phyloP scores from a whole-genome alignment of 2,329 filamentous ascomycete species.

The Aspergillus sp. region DNA sequence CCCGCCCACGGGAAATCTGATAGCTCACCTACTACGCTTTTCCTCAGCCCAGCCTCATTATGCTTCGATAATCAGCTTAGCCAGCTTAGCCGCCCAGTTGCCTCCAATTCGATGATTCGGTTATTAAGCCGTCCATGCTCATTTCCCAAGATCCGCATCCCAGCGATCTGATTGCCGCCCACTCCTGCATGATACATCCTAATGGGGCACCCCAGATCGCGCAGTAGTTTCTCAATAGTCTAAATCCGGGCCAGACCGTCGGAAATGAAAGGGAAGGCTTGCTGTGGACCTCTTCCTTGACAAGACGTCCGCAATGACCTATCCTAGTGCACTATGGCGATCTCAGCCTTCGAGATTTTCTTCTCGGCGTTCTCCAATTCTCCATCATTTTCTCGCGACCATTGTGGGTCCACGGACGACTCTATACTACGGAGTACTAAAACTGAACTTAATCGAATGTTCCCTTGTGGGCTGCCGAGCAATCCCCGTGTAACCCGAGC shows the following conservation, averaged over 20 bases:
- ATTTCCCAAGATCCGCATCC: background rate
- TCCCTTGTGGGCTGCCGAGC: no score
- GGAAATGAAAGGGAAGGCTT: background rate
- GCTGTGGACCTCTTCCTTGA: background rate
- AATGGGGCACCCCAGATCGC: background rate
- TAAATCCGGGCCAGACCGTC: background rate
- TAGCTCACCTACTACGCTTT: slow-evolving; percentile 3
- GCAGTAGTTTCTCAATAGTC: background rate
- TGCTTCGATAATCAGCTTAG: background rate
- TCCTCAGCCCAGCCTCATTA: background rate
- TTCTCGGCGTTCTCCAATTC: background rate
- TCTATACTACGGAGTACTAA: no score
- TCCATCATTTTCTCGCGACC: background rate
- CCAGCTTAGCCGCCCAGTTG: background rate
- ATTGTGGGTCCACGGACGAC: background rate
- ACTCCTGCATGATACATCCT: background rate
- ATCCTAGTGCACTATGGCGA: background rate
- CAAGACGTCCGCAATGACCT: background rate
- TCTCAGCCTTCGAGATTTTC: background rate
- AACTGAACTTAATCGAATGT: no score
- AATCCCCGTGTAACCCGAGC: no score
- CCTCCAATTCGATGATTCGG: background rate
- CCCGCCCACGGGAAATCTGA: slow-evolving; percentile 5
- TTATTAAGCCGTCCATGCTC: background rate
- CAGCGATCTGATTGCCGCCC: slow-evolving; percentile 1